Evolutionary conservation across 1,139 yeast species (phyloP).

Genomic region (Hyphopichia pseudoburtonii): DNA sequence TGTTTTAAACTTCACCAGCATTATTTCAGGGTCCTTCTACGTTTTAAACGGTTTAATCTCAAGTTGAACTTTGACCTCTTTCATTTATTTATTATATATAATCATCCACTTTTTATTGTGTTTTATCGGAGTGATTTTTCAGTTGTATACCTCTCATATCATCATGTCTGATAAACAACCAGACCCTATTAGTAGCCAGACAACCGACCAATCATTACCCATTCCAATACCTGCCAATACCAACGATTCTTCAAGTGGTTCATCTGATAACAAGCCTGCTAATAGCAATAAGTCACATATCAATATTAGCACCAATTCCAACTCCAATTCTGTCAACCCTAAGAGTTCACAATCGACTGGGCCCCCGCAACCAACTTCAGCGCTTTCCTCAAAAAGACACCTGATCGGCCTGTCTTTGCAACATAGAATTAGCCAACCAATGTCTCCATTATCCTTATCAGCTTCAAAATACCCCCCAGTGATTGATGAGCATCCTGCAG

Average conservation of each 20-base stretch:
- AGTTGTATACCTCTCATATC: background rate
- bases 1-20: no score
- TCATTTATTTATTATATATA: no score
- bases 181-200: background rate
- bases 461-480: constrained; percentile 12
- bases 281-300: background rate
- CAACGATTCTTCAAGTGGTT: no score
- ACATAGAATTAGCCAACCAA: constrained; percentile 19
- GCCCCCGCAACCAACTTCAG: background rate
- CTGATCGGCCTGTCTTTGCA: constrained; percentile 5
- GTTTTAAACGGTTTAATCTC: no score
- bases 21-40: no score
- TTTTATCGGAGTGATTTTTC: background rate
- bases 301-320: background rate
- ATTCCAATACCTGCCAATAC: no score
- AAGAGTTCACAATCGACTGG: no score
- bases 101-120: background rate
- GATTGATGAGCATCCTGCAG: constrained; percentile 1
- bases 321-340: background rate
- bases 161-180: background rate
- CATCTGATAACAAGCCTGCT: no score
- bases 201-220: background rate
- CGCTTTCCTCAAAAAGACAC: constrained; percentile 1
- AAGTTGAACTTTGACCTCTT: no score
- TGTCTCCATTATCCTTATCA: constrained; percentile 33